Evolutionary conservation across 1,139 yeast species (phyloP).

Genomic region (Blastobotrys capitulatus): DNA sequence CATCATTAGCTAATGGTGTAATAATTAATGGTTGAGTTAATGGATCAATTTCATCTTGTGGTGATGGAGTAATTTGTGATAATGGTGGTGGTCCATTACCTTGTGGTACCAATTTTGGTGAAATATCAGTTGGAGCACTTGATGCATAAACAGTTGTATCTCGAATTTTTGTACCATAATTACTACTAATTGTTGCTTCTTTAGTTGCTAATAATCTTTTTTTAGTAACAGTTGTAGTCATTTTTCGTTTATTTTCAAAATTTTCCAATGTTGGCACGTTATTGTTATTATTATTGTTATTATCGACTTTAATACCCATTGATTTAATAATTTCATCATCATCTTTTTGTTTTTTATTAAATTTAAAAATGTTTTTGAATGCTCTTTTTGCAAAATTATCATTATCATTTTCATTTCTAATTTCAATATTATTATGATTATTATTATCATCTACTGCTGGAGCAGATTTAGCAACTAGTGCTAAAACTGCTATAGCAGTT

Average conservation of each 20-base stretch:
- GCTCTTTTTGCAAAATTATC: not conserved
- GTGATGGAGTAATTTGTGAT: not conserved
- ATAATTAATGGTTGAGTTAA: not conserved
- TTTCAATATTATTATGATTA: not conserved
- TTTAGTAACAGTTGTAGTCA: not conserved
- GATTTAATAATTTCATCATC: not conserved
- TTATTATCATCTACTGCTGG: not conserved
- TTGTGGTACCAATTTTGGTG: not conserved
- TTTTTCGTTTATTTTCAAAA: too few species aligned
- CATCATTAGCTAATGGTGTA: not conserved
- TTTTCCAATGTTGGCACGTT: not conserved
- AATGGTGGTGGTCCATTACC: not conserved
- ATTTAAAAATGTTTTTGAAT: not conserved
- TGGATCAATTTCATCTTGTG: not conserved
- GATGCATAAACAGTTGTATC: slow-evolving; percentile 25
- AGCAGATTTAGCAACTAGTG: not conserved
- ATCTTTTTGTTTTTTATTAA: not conserved
- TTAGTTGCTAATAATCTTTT: not conserved
- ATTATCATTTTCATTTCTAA: too few species aligned
- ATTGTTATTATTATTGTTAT: not conserved
- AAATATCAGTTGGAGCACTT: slow-evolving; percentile 17
- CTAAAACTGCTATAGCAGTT: not conserved
- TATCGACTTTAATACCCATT: not conserved
- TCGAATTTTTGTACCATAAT: too few species aligned
- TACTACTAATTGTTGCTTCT: too few species aligned